Percentiles rank a stretch among this genome's conserved stretches.
These are phyloP conservation scores for Prunus armeniaca DNA, from an alignment of 306 rosid species.

Conservation along the genomic window DNA sequence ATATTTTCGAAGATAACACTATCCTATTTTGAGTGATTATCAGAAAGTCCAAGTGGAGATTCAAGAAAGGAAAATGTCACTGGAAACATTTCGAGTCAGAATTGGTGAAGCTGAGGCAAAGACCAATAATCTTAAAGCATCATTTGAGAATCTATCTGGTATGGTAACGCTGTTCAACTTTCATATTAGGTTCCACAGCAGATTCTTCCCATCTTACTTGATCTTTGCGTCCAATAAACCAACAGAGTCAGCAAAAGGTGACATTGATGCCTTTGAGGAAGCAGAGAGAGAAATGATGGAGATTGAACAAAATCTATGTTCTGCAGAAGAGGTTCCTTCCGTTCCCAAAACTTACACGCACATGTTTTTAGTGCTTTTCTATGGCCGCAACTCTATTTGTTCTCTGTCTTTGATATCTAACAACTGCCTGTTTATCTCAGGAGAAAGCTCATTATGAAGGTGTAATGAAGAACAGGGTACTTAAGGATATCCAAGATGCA, in stretches of 20 bases:
- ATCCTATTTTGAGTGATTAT: slow-evolving; percentile 27
- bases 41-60: slow-evolving; percentile 54
- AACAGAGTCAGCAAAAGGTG: slow-evolving; percentile 61
- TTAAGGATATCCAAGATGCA: slow-evolving; percentile 50
- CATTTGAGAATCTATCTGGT: slow-evolving; percentile 73
- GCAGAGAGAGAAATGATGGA: slow-evolving; percentile 61
- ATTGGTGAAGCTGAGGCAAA: slow-evolving; percentile 50
- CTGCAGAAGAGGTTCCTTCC: slow-evolving; percentile 52
- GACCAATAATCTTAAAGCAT: slow-evolving; percentile 47
- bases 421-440: slow-evolving; percentile 30
- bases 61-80: slow-evolving; percentile 30
- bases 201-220: slow-evolving; percentile 8
- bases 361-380: background rate
- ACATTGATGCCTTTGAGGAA: slow-evolving; percentile 57
- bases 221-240: slow-evolving; percentile 21
- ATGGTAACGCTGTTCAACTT: slow-evolving; percentile 22
- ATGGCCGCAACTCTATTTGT: background rate
- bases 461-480: slow-evolving; percentile 63
- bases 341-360: background rate
- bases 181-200: slow-evolving; percentile 21
- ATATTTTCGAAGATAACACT: slow-evolving; percentile 6
- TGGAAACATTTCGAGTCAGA: slow-evolving; percentile 43
- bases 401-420: slow-evolving; percentile 1
- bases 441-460: slow-evolving; percentile 63
- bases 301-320: slow-evolving; percentile 49